Conservation (phyloP, 495 filamentous ascomycete species). For the Talaromyces borbonicus region DNA sequence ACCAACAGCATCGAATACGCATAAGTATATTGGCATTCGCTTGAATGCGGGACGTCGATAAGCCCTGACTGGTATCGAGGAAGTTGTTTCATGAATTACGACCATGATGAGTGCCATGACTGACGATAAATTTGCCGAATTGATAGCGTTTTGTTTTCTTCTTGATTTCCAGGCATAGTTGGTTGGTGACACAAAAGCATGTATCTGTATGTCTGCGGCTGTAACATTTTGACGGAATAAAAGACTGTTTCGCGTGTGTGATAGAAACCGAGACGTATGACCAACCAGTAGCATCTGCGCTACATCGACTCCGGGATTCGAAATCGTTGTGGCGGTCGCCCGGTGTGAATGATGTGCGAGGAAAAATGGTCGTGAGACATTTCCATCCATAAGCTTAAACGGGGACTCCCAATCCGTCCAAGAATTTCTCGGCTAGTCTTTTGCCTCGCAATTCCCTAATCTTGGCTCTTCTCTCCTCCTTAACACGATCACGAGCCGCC, state of each 20-base stretch:
- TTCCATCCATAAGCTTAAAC: neutral
- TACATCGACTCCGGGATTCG: too few species aligned
- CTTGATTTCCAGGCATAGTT: neutral
- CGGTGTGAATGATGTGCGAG: too few species aligned
- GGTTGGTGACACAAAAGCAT: neutral
- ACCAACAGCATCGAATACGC: too few species aligned
- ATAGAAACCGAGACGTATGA: too few species aligned
- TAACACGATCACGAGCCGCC: conserved; percentile 36
- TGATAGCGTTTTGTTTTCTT: neutral
- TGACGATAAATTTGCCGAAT: neutral
- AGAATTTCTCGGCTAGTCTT: conserved; percentile 59
- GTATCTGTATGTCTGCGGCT: neutral
- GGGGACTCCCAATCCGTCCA: conserved; percentile 36
- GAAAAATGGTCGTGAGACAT: neutral
- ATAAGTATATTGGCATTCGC: too few species aligned
- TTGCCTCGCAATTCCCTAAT: conserved; percentile 50
- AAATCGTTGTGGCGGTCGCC: too few species aligned
- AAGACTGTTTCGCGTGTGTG: too few species aligned
- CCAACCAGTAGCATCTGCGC: too few species aligned
- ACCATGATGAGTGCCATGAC: conserved; percentile 8
- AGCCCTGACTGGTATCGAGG: too few species aligned
- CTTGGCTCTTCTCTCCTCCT: conserved; percentile 46
- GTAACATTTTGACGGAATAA: too few species aligned
- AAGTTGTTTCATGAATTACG: too few species aligned
- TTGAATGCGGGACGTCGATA: too few species aligned